Conservation (phyloP, 169 alveolate species). For the Miamiensis avidus region DNA sequence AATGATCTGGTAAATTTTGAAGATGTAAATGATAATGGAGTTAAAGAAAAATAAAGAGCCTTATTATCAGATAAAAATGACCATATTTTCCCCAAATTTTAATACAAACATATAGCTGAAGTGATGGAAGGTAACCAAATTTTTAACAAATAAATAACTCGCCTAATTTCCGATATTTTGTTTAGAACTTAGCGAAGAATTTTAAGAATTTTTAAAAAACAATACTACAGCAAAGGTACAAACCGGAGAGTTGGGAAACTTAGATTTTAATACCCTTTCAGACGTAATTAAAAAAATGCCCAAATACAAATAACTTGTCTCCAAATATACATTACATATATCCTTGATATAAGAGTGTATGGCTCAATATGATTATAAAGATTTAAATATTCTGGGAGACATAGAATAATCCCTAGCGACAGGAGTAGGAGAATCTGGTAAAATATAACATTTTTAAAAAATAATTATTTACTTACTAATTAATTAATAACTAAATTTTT, state of each 20-base stretch:
- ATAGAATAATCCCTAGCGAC: constrained; percentile 34
- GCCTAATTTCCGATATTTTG: no score
- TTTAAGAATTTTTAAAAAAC: constrained; percentile 27
- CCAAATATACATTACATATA: constrained; percentile 42
- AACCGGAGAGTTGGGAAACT: constrained; percentile 30
- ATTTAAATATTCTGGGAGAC: constrained; percentile 38
- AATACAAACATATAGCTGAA: constrained; percentile 41
- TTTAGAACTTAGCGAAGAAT: constrained; percentile 23
- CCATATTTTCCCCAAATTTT: constrained; percentile 32
- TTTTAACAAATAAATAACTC: no score
- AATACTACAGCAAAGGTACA: constrained; percentile 45
- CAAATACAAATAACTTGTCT: constrained; percentile 30
- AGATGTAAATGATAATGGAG: constrained; percentile 6
- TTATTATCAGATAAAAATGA: constrained; percentile 28
- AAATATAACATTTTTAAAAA: constrained; percentile 21
- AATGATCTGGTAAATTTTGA: constrained; percentile 27
- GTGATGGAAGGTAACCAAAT: constrained; percentile 21
- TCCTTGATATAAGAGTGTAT: constrained; percentile 33
- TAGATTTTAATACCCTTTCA: constrained; percentile 39
- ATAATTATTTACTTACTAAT: no score
- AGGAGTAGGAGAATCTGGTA: constrained; percentile 38
- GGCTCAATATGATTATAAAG: constrained; percentile 32
- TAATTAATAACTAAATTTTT: no score
- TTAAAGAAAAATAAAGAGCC: constrained; percentile 20
- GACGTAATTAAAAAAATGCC: constrained; percentile 42